phyloP scores from a whole-genome alignment of 2,329 filamentous ascomycete genomes.

The Periconia sp. region DNA sequence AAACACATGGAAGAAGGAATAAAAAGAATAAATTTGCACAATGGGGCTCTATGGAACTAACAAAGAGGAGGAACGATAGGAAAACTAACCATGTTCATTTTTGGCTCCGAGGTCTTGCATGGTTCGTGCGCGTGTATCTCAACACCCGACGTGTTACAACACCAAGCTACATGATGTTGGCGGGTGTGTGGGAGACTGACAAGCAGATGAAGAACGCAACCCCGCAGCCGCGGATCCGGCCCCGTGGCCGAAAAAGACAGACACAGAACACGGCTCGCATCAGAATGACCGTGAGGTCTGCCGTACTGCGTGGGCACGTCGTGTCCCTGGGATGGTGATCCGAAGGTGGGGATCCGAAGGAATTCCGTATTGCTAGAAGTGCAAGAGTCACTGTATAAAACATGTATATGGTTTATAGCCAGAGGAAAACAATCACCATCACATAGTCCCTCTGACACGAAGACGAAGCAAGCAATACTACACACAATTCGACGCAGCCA shows the following conservation, averaged over 20 bases:
- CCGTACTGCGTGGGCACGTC: conserved; percentile 3
- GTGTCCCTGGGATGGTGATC: conserved; percentile 16
- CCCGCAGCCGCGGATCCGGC: conserved; percentile 23
- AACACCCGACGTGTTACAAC: no score
- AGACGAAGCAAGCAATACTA: not conserved
- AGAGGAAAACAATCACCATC: not conserved
- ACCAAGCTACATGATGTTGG: no score
- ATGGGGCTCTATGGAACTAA: no score
- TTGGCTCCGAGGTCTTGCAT: no score
- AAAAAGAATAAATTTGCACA: no score
- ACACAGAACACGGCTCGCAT: no score
- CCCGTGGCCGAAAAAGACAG: conserved; percentile 8
- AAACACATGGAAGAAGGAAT: no score
- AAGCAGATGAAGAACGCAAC: conserved; percentile 11
- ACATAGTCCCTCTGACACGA: no score
- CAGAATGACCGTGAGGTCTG: not conserved
- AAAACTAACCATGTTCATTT: no score
- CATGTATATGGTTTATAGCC: not conserved
- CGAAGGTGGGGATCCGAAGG: conserved; percentile 38
- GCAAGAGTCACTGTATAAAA: not conserved
- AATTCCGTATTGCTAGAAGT: conserved; percentile 8
- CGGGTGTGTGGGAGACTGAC: not conserved
- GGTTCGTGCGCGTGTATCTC: no score
- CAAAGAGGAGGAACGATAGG: no score
- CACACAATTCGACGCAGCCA: not conserved